A percentile compares a stretch with the other conserved stretches of the same genome.
Evolutionary conservation across 495 filamentous ascomycete species (phyloP).

Genomic region (Daldinia bambusicola): DNA sequence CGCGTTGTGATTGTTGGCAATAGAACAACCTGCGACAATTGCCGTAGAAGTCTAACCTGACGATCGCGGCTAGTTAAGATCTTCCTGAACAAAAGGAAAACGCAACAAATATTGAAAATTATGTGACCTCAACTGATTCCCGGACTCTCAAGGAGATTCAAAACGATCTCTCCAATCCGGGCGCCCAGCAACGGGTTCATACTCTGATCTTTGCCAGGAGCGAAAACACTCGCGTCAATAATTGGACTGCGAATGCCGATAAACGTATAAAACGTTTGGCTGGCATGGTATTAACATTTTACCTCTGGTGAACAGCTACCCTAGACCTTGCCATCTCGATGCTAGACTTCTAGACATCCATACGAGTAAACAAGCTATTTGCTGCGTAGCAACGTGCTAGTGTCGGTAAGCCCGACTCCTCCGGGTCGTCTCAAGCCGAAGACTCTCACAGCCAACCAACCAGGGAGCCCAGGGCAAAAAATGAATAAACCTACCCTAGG

Average conservation of each 20-base stretch:
- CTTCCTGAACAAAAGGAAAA: slow-evolving; percentile 24
- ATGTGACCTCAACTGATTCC: slow-evolving; percentile 65
- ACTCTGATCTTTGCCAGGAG: slow-evolving; percentile 55
- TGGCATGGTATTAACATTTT: slow-evolving; percentile 38
- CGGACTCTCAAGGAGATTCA: slow-evolving; percentile 56
- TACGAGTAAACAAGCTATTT: slow-evolving; percentile 8
- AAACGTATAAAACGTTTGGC: slow-evolving; percentile 49
- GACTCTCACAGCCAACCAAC: slow-evolving; percentile 24
- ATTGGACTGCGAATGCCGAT: slow-evolving; percentile 51
- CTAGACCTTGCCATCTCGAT: slow-evolving; percentile 19
- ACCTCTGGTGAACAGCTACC: not conserved
- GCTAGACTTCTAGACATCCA: slow-evolving; percentile 10
- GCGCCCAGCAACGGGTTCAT: slow-evolving; percentile 61
- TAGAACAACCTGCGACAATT: slow-evolving; percentile 12
- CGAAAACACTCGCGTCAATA: slow-evolving; percentile 56
- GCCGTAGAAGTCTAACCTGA: slow-evolving; percentile 34
- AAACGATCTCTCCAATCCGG: slow-evolving; percentile 59
- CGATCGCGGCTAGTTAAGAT: slow-evolving; percentile 15
- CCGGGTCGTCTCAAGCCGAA: slow-evolving; percentile 23
- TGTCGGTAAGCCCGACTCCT: slow-evolving; percentile 5
- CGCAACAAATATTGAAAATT: slow-evolving; percentile 36
- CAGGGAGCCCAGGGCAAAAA: slow-evolving; percentile 13
- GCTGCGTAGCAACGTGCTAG: slow-evolving; percentile 10
- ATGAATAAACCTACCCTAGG: slow-evolving; percentile 20
- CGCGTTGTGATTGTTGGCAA: slow-evolving; percentile 18